phyloP scores from a whole-genome alignment of 139 green algal species.

The Chlorella sp. region DNA sequence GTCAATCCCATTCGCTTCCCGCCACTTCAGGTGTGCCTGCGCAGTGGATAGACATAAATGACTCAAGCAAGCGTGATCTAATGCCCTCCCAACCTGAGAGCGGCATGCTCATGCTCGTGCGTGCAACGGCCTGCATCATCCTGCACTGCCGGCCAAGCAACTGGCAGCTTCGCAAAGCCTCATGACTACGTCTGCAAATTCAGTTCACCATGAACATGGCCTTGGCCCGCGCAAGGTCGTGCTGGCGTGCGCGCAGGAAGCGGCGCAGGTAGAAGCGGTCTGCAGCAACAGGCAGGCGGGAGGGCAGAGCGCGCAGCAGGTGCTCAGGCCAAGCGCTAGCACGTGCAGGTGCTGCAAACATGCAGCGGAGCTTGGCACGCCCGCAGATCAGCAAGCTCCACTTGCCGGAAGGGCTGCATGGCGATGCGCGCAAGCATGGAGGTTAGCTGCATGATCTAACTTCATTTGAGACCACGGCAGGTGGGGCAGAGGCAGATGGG shows the following conservation, averaged over 20 bases:
- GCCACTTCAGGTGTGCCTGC: slow-evolving; percentile 48
- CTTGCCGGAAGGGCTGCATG: too few species aligned
- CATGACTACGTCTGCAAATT: neutral
- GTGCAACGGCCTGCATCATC: neutral
- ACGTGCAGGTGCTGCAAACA: too few species aligned
- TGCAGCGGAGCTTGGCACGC: too few species aligned
- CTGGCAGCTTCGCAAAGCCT: neutral
- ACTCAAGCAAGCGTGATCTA: neutral
- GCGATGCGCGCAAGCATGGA: too few species aligned
- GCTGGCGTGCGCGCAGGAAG: slow-evolving; percentile 68
- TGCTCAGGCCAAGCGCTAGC: neutral
- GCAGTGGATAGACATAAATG: neutral
- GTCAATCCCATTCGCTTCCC: slow-evolving; percentile 72
- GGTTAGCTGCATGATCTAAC: too few species aligned
- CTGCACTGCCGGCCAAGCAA: neutral
- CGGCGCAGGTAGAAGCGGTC: slow-evolving; percentile 59
- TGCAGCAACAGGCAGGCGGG: neutral
- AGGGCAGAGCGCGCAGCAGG: too few species aligned
- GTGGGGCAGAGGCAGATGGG: neutral
- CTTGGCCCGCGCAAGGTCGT: slow-evolving; percentile 59
- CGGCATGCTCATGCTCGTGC: neutral
- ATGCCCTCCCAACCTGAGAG: too few species aligned
- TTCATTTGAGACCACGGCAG: too few species aligned
- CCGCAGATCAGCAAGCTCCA: too few species aligned
- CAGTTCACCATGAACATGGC: slow-evolving; percentile 58